A percentile compares a stretch with the other conserved stretches of the same genome.
Evolutionary conservation across 177 flowering plant genomes (phyloP).

Genomic region (Vitis hybrid): DNA sequence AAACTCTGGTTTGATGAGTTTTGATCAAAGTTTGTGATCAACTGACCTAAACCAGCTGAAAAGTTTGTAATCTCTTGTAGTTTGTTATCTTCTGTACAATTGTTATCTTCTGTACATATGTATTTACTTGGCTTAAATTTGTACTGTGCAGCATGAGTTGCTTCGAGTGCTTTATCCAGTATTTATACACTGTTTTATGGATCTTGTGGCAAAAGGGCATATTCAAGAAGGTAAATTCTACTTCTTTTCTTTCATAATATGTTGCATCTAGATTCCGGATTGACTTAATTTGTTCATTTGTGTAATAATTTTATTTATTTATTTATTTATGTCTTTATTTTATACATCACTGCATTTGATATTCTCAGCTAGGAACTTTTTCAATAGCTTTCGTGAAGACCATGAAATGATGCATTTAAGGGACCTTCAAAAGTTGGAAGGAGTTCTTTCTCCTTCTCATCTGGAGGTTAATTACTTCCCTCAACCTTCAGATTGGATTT

Average conservation of each 20-base stretch:
- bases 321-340: not conserved
- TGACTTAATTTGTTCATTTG: not conserved
- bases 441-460: slow-evolving; percentile 90
- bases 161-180: slow-evolving; percentile 94
- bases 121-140: not conserved
- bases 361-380: slow-evolving; percentile 73
- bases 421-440: slow-evolving; percentile 93
- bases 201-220: slow-evolving; percentile 89
- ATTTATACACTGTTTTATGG: slow-evolving; percentile 95
- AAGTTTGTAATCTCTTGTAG: not conserved
- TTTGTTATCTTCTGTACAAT: too few relatives aligned
- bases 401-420: slow-evolving; percentile 85
- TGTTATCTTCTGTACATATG: too few relatives aligned
- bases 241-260: slow-evolving; percentile 1
- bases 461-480: slow-evolving; percentile 58
- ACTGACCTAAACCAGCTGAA: too few relatives aligned
- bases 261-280: not conserved
- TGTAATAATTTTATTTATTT: not conserved
- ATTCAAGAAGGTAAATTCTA: slow-evolving; percentile 71
- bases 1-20: too few relatives aligned
- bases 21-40: too few relatives aligned
- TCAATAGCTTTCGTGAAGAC: slow-evolving; percentile 86
- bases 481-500: not conserved
- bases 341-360: slow-evolving; percentile 9
- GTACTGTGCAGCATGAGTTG: slow-evolving; percentile 83